Evolutionary conservation across 2,329 filamentous ascomycete species (phyloP).

Genomic region (Tolypocladium album): DNA sequence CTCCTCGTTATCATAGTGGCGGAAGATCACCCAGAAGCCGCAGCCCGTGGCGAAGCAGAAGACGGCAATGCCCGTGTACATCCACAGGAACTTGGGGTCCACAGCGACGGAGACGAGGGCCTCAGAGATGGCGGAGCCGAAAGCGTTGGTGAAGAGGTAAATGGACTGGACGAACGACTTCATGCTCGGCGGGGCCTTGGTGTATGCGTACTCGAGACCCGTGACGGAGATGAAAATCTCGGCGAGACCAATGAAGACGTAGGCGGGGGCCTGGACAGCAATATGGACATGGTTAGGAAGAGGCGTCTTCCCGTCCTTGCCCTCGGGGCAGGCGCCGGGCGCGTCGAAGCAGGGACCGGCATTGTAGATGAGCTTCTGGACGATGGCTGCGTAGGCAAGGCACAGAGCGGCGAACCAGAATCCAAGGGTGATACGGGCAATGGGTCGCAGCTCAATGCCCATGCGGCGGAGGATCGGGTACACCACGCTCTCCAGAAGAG

Average conservation of each 20-base stretch:
- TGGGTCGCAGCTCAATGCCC: conserved; percentile 51
- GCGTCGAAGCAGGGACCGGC: conserved; percentile 37
- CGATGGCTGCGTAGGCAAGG: conserved; percentile 47
- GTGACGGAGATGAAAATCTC: conserved; percentile 59
- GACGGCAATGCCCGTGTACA: conserved; percentile 49
- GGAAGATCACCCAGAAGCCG: conserved; percentile 37
- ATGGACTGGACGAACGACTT: conserved; percentile 49
- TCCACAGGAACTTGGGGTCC: conserved; percentile 56
- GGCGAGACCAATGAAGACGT: conserved; percentile 44
- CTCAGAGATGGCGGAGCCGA: conserved; percentile 49
- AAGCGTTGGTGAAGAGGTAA: conserved; percentile 50
- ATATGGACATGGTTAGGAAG: conserved; percentile 38
- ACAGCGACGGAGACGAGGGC: conserved; percentile 47
- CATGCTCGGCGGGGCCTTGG: conserved; percentile 61
- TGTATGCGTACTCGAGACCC: conserved; percentile 62
- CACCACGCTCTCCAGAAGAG: conserved; percentile 47
- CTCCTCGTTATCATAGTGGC: conserved; percentile 25
- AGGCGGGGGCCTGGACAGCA: conserved; percentile 41
- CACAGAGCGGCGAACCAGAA: conserved; percentile 44
- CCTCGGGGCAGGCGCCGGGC: conserved; percentile 26
- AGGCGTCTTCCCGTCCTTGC: conserved; percentile 17
- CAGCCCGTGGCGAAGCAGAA: conserved; percentile 36
- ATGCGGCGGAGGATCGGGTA: conserved; percentile 50
- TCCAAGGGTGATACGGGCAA: conserved; percentile 54
- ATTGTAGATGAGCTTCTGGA: conserved; percentile 51